Conservation (phyloP, 1,284 basidiomycete genomes). For the Thelephora terrestris region DNA sequence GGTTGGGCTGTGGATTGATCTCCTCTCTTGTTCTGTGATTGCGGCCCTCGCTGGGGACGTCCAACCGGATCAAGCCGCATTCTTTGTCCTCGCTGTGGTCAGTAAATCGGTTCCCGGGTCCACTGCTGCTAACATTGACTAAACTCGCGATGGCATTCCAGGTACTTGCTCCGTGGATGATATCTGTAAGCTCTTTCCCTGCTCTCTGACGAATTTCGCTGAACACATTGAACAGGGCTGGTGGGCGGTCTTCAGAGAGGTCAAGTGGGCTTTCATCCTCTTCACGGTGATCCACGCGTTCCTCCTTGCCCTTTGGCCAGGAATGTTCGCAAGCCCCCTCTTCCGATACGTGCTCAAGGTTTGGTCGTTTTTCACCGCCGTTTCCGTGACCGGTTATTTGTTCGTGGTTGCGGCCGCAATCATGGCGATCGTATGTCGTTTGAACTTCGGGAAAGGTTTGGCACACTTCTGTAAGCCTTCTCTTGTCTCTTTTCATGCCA, state of each 20-base stretch:
- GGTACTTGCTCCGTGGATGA: not conserved
- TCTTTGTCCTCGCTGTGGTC: not conserved
- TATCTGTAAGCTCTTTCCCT: not conserved
- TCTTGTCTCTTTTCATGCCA: not conserved
- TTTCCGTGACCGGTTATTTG: constrained; percentile 31
- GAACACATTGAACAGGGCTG: not conserved
- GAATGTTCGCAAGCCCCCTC: constrained; percentile 35
- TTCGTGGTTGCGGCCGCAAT: constrained; percentile 30
- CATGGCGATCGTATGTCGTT: constrained; percentile 35
- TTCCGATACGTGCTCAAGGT: constrained; percentile 37
- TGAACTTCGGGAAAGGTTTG: constrained; percentile 43
- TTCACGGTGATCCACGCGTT: constrained; percentile 34
- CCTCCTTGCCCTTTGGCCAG: constrained; percentile 30
- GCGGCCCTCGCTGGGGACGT: not conserved
- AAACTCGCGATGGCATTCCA: not conserved
- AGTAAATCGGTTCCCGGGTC: not conserved
- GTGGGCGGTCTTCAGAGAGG: not conserved
- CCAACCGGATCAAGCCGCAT: not conserved
- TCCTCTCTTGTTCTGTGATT: constrained; percentile 19
- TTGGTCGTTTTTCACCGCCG: constrained; percentile 42
- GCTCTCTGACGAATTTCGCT: not conserved
- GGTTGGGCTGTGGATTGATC: constrained; percentile 41
- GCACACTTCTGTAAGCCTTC: constrained; percentile 32
- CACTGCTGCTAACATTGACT: not conserved
- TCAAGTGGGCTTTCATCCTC: constrained; percentile 21